These are phyloP conservation scores for Citeromyces hawaiiensis DNA, from an alignment of 1,139 yeast genomes.

Conservation along the genomic window DNA sequence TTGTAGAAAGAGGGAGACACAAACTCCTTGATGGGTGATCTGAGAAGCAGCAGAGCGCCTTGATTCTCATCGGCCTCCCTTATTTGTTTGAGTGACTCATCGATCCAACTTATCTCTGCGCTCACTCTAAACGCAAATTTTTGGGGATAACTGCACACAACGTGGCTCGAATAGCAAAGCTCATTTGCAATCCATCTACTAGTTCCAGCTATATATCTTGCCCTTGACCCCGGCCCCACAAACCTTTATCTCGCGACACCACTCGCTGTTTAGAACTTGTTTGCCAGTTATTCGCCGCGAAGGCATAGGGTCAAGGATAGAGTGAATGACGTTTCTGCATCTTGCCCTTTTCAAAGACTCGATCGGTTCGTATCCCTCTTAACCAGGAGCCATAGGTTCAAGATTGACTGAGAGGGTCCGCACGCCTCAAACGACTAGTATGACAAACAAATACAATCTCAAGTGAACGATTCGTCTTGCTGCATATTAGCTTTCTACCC, in stretches of 20 bases:
- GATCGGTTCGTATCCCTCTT: slow-evolving; percentile 83
- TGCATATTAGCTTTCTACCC: too few species aligned
- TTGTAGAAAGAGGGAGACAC: too few species aligned
- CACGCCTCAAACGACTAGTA: too few species aligned
- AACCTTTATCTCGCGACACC: slow-evolving; percentile 82
- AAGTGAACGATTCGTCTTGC: too few species aligned
- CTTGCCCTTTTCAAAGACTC: slow-evolving; percentile 71
- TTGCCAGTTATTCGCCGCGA: slow-evolving; percentile 74
- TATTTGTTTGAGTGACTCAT: slow-evolving; percentile 18
- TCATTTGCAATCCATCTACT: slow-evolving; percentile 31
- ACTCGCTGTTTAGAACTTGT: slow-evolving; percentile 83
- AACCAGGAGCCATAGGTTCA: too few species aligned
- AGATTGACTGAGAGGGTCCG: too few species aligned
- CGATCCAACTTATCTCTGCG: slow-evolving; percentile 23
- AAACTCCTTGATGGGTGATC: slow-evolving; percentile 4
- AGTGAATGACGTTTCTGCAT: slow-evolving; percentile 85
- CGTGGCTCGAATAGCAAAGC: slow-evolving; percentile 17
- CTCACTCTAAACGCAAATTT: slow-evolving; percentile 24
- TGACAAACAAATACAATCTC: too few species aligned
- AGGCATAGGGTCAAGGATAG: slow-evolving; percentile 86
- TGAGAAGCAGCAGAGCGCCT: slow-evolving; percentile 4
- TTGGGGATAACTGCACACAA: slow-evolving; percentile 19
- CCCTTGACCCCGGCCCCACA: slow-evolving; percentile 47
- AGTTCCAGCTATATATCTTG: slow-evolving; percentile 21
- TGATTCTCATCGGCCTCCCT: neutral